Percentiles rank a stretch among this genome's conserved stretches.
These are phyloP conservation scores for Crithidia expoeki DNA, from an alignment of 208 protist species.

Conservation along the genomic window DNA sequence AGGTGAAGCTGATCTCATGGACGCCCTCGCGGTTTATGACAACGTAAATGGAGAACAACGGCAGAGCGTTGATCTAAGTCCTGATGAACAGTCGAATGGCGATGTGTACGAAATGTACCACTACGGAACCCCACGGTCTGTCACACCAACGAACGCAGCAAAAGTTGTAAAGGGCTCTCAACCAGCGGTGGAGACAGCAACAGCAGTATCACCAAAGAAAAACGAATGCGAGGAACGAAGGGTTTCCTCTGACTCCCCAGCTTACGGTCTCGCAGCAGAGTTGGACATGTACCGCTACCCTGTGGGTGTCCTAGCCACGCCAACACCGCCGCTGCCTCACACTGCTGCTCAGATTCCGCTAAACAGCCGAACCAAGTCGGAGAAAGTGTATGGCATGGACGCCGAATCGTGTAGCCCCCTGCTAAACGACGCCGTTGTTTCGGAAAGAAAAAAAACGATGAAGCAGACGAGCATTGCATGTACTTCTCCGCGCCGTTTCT, in stretches of 20 bases:
- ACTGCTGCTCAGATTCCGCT: background rate
- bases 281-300: background rate
- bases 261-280: background rate
- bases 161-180: too few relatives aligned
- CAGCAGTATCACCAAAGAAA: background rate
- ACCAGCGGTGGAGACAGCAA: background rate
- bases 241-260: background rate
- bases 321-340: background rate
- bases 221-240: background rate
- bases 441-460: too few relatives aligned
- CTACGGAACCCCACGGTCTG: background rate
- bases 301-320: background rate
- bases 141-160: background rate
- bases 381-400: background rate
- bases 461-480: too few relatives aligned
- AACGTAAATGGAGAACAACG: background rate
- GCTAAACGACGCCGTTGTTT: too few relatives aligned
- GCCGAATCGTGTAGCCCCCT: background rate
- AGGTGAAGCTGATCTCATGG: background rate
- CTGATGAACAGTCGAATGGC: background rate
- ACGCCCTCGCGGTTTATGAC: background rate
- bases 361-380: background rate
- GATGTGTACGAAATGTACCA: background rate
- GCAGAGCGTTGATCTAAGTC: background rate
- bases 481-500: background rate